phyloP scores from a whole-genome alignment of 768 basidiomycete species.

The Lentinula edodes region DNA sequence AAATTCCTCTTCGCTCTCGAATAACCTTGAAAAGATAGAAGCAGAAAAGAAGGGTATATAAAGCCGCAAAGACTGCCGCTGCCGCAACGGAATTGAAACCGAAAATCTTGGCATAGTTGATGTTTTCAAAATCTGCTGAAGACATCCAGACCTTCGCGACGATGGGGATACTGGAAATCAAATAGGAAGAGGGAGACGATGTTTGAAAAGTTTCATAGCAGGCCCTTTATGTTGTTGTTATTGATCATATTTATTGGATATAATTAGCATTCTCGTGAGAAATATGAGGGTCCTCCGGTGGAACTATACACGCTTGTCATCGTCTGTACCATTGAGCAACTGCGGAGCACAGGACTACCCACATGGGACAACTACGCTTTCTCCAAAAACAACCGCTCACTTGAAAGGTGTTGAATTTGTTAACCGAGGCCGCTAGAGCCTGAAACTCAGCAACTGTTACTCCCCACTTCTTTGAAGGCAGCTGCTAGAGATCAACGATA shows the following conservation, averaged over 20 bases:
- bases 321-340: background rate
- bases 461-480: too few species aligned
- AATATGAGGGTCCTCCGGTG: background rate
- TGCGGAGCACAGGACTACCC: background rate
- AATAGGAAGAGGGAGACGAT: background rate
- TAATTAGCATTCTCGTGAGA: background rate
- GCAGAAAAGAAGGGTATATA: conserved; percentile 18
- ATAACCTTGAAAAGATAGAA: conserved; percentile 17
- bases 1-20: conserved; percentile 17
- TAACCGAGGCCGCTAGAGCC: too few species aligned
- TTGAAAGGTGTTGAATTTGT: too few species aligned
- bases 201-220: background rate
- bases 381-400: too few species aligned
- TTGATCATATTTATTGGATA: too few species aligned
- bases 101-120: conserved; percentile 11
- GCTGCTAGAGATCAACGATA: too few species aligned
- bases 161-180: too few species aligned
- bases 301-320: background rate
- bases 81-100: conserved; percentile 17
- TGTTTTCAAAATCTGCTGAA: background rate
- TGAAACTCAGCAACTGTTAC: too few species aligned
- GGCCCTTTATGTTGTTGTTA: too few species aligned
- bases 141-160: background rate
- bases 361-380: too few species aligned
- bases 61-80: conserved; percentile 18